Percentiles rank a stretch among this genome's conserved stretches.
Conservation (phyloP, 805 yeast species). For the Cyberlindnera mycetangii region DNA sequence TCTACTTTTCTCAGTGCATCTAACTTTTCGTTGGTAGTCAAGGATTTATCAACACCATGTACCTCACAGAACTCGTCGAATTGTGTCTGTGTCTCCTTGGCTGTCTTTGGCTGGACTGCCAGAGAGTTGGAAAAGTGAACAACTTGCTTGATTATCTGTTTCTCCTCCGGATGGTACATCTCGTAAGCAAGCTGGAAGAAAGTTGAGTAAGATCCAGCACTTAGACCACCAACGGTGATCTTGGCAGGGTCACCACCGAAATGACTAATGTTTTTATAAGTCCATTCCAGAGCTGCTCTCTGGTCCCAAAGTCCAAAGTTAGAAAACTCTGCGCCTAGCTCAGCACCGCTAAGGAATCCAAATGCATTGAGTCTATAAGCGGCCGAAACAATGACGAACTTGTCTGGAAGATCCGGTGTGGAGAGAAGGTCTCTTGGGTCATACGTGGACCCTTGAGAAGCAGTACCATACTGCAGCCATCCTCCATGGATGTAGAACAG, state of each 20-base stretch:
- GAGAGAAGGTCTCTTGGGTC: constrained; percentile 16
- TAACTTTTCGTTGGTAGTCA: constrained; percentile 22
- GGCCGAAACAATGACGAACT: constrained; percentile 36
- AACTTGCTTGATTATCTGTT: constrained; percentile 38
- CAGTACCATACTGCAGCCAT: constrained; percentile 32
- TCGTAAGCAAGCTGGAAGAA: constrained; percentile 42
- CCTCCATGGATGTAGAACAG: constrained; percentile 43
- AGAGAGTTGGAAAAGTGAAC: constrained; percentile 35
- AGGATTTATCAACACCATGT: constrained; percentile 21
- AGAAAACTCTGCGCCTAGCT: constrained; percentile 8
- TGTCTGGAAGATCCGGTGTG: constrained; percentile 26
- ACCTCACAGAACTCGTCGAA: constrained; percentile 33
- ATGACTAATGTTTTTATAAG: constrained; percentile 35
- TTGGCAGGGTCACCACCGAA: constrained; percentile 46
- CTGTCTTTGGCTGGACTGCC: constrained; percentile 37
- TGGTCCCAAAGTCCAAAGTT: constrained; percentile 40
- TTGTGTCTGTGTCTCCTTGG: constrained; percentile 29
- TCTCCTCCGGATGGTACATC: constrained; percentile 37
- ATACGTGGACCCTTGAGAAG: constrained; percentile 8
- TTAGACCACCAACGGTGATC: constrained; percentile 44
- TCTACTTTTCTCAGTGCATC: constrained; percentile 21
- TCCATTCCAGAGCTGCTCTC: constrained; percentile 44
- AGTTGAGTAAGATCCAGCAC: constrained; percentile 45
- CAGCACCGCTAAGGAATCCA: constrained; percentile 34
- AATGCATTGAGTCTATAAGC: constrained; percentile 40